A percentile compares a stretch with the other conserved stretches of the same genome.
Conservation (phyloP, 331 rosid genomes). For the Stylosanthes scabra region DNA sequence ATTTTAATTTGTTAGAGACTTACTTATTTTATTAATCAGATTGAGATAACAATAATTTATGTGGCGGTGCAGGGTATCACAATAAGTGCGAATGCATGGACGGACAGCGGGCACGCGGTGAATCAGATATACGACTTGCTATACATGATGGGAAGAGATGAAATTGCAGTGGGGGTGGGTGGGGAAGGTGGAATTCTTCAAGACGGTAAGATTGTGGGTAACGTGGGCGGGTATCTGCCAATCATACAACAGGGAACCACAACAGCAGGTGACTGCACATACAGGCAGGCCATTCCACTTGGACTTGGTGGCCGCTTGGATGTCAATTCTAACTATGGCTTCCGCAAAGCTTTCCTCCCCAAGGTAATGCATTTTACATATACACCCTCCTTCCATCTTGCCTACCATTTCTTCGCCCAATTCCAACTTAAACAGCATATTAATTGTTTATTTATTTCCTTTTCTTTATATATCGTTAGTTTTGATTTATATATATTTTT, state of each 20-base stretch:
- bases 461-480: too few species aligned
- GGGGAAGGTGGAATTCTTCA: constrained; percentile 52
- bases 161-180: constrained; percentile 48
- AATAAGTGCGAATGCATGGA: constrained; percentile 45
- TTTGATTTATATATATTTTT: too few species aligned
- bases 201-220: constrained; percentile 44
- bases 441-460: too few species aligned
- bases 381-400: too few species aligned
- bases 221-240: constrained; percentile 57
- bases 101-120: constrained; percentile 46
- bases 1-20: too few species aligned
- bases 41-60: too few species aligned
- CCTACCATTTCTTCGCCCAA: too few species aligned
- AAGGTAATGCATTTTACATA: constrained; percentile 34
- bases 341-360: constrained; percentile 51
- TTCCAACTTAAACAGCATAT: too few species aligned
- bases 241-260: constrained; percentile 52
- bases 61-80: constrained; percentile 36
- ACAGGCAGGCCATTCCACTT: constrained; percentile 47
- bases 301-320: constrained; percentile 54
- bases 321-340: constrained; percentile 47
- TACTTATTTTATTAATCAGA: too few species aligned
- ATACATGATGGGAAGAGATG: constrained; percentile 59
- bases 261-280: constrained; percentile 47
- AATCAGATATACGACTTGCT: constrained; percentile 54